Percentiles rank a stretch among this genome's conserved stretches.
Evolutionary conservation across 2,329 filamentous ascomycete species (phyloP).

Genomic region (Ophiostoma piceae): DNA sequence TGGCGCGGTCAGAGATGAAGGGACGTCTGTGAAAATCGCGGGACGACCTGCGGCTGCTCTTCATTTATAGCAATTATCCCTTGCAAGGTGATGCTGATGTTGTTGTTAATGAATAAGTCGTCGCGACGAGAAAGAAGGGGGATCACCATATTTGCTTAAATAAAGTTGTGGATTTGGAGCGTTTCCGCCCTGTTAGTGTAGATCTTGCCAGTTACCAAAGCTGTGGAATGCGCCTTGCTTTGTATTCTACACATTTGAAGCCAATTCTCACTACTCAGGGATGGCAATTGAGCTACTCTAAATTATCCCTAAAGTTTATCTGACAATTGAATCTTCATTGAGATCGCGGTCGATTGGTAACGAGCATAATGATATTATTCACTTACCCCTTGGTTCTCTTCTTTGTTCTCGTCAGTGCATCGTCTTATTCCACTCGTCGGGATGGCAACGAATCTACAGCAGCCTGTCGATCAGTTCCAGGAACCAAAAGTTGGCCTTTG

Average conservation of each 20-base stretch:
- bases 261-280: background rate
- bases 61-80: background rate
- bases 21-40: background rate
- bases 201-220: background rate
- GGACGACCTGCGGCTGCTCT: background rate
- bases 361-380: background rate
- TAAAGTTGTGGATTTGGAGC: background rate
- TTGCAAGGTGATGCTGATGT: background rate
- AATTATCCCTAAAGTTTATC: background rate
- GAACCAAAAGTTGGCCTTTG: background rate
- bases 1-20: background rate
- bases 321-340: background rate
- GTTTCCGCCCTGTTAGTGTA: background rate
- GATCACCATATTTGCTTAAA: background rate
- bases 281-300: background rate
- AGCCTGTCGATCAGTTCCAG: background rate
- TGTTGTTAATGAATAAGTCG: background rate
- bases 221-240: background rate
- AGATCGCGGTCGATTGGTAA: background rate
- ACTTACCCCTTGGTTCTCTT: background rate
- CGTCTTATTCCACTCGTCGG: background rate
- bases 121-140: background rate
- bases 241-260: background rate
- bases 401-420: background rate
- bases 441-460: background rate